phyloP scores from a whole-genome alignment of 2,329 filamentous ascomycete species.

The Cladosporium sp. region DNA sequence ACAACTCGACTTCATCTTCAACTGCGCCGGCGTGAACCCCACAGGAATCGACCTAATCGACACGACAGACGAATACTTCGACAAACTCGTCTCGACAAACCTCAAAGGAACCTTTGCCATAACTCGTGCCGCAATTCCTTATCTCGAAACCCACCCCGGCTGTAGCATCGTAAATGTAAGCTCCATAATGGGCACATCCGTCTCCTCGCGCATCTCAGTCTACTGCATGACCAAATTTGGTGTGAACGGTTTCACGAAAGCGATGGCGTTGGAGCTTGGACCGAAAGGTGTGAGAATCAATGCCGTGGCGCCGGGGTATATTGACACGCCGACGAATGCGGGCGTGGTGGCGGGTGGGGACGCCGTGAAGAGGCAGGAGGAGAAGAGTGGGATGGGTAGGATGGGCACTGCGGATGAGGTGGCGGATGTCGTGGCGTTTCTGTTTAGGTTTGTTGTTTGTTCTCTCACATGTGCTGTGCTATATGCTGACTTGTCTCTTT shows the following conservation, averaged over 20 bases:
- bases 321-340: conserved; percentile 47
- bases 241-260: conserved; percentile 43
- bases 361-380: conserved; percentile 37
- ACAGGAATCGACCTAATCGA: conserved; percentile 31
- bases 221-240: conserved; percentile 43
- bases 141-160: conserved; percentile 29
- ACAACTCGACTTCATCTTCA: conserved; percentile 40
- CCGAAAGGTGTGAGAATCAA: conserved; percentile 37
- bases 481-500: neutral
- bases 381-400: conserved; percentile 39
- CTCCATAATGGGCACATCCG: conserved; percentile 35
- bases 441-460: conserved; percentile 38
- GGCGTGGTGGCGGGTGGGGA: conserved; percentile 47
- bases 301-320: conserved; percentile 39
- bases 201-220: conserved; percentile 36
- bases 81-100: conserved; percentile 37
- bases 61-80: conserved; percentile 42
- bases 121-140: conserved; percentile 38
- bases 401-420: conserved; percentile 46
- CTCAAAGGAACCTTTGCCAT: conserved; percentile 39
- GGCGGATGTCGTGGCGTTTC: conserved; percentile 47
- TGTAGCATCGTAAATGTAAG: conserved; percentile 41
- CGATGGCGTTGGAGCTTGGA: conserved; percentile 38
- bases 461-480: neutral
- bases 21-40: conserved; percentile 38